Percentiles rank a stretch among this genome's conserved stretches.
Evolutionary conservation across 1,284 basidiomycete species (phyloP).

Genomic region (Volvariella volvacea): DNA sequence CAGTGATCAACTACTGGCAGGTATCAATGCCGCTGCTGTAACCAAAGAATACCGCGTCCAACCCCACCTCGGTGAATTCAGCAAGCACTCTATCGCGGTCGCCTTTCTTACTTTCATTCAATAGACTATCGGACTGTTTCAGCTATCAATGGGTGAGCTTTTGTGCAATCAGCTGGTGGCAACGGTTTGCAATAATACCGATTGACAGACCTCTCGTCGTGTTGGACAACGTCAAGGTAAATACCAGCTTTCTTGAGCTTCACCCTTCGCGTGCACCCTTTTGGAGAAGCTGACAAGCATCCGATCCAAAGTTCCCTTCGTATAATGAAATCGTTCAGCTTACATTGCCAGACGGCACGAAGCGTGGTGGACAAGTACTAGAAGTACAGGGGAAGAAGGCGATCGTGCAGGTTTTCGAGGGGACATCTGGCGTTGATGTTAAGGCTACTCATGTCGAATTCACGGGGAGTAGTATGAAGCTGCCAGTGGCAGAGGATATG

Average conservation of each 20-base stretch:
- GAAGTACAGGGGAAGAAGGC: constrained; percentile 99
- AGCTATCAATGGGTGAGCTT: constrained; percentile 87
- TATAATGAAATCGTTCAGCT: constrained; percentile 99
- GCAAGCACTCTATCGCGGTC: constrained; percentile 2
- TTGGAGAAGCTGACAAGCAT: constrained; percentile 1
- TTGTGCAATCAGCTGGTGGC: no score
- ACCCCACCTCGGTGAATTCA: constrained; percentile 79
- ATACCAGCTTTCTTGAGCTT: constrained; percentile 4
- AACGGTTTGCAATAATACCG: constrained; percentile 13
- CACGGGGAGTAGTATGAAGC: constrained; percentile 97
- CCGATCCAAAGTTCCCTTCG: constrained; percentile 78
- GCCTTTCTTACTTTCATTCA: constrained; percentile 14
- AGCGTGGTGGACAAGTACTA: constrained; percentile 95
- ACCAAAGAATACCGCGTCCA: constrained; percentile 80
- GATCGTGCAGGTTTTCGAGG: constrained; percentile 99
- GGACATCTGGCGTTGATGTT: constrained; percentile 96
- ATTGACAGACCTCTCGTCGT: constrained; percentile 81
- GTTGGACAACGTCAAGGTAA: constrained; percentile 96
- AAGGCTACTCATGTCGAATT: constrained; percentile 98
- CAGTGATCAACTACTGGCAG: constrained; percentile 70
- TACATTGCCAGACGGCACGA: constrained; percentile 93
- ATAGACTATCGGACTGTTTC: constrained; percentile 94
- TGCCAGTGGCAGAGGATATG: constrained; percentile 99
- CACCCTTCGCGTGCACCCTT: neutral
- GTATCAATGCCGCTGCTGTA: constrained; percentile 83